Percentiles rank a stretch among this genome's conserved stretches.
These are phyloP conservation scores for Ophiostoma piceae DNA, from an alignment of 2,329 filamentous ascomycete species.

Conservation along the genomic window DNA sequence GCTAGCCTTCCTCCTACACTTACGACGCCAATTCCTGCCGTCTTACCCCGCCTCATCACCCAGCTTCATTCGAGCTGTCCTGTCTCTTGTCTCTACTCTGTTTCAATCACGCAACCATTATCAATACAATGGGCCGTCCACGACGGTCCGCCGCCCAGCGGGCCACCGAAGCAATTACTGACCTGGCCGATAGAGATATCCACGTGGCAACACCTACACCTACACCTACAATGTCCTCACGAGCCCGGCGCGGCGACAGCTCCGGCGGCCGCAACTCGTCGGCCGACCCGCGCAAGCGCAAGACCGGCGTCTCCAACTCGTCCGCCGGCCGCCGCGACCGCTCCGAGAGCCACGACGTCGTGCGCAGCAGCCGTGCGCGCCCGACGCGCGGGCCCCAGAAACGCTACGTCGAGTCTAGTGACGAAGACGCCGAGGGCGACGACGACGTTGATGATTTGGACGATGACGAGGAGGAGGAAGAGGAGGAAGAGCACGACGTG, in stretches of 20 bases:
- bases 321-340: slow-evolving; percentile 32
- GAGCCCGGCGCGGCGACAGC: slow-evolving; percentile 45
- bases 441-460: slow-evolving; percentile 16
- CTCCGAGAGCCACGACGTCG: slow-evolving; percentile 44
- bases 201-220: slow-evolving; percentile 23
- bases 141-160: slow-evolving; percentile 45
- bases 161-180: slow-evolving; percentile 45
- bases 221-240: slow-evolving; percentile 45
- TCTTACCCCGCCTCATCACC: slow-evolving; percentile 6
- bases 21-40: background rate
- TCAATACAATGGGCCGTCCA: slow-evolving; percentile 43
- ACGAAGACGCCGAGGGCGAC: slow-evolving; percentile 22
- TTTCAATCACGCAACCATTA: background rate
- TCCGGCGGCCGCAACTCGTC: slow-evolving; percentile 38
- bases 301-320: slow-evolving; percentile 20
- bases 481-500: slow-evolving; percentile 29
- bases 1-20: background rate
- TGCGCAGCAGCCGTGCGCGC: slow-evolving; percentile 42
- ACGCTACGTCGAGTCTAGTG: slow-evolving; percentile 50
- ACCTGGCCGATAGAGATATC: slow-evolving; percentile 47
- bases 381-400: slow-evolving; percentile 51
- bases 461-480: slow-evolving; percentile 21
- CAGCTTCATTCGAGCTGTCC: background rate
- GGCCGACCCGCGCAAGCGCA: slow-evolving; percentile 30
- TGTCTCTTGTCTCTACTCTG: no score